A percentile compares a stretch with the other conserved stretches of the same genome.
Conservation (phyloP, 805 yeast genomes). For the Cyberlindnera mrakii region DNA sequence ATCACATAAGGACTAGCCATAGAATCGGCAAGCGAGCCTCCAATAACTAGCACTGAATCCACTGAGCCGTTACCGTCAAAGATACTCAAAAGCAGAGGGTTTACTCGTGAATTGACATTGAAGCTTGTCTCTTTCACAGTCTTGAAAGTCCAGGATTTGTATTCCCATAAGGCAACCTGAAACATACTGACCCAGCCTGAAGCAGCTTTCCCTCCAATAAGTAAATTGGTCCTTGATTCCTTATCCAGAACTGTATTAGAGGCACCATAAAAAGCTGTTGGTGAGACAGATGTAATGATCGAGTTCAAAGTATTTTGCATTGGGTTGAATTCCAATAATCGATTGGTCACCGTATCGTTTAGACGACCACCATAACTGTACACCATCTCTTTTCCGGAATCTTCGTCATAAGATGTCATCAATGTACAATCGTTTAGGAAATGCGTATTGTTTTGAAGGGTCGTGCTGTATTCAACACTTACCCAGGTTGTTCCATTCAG, state of each 20-base stretch:
- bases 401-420: slow-evolving; percentile 30
- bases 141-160: slow-evolving; percentile 61
- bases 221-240: slow-evolving; percentile 38
- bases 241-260: slow-evolving; percentile 33
- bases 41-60: slow-evolving; percentile 40
- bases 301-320: slow-evolving; percentile 27
- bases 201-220: slow-evolving; percentile 61
- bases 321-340: slow-evolving; percentile 42
- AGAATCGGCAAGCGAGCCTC: slow-evolving; percentile 52
- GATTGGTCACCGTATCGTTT: slow-evolving; percentile 26
- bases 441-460: slow-evolving; percentile 3
- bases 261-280: slow-evolving; percentile 51
- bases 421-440: slow-evolving; percentile 30
- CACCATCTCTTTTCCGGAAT: slow-evolving; percentile 30
- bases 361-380: slow-evolving; percentile 51
- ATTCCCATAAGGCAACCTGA: slow-evolving; percentile 71
- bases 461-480: slow-evolving; percentile 11
- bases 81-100: slow-evolving; percentile 50
- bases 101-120: slow-evolving; percentile 46
- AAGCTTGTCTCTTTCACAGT: slow-evolving; percentile 26
- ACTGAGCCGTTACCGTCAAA: slow-evolving; percentile 28
- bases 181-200: slow-evolving; percentile 68
- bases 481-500: slow-evolving; percentile 10
- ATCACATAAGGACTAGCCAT: slow-evolving; percentile 27
- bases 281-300: slow-evolving; percentile 44